Evolutionary conservation across 148 eudicot genomes (phyloP), one percentile per base, ranked within the genome.

Genomic region (Rheum nobile): DNA sequence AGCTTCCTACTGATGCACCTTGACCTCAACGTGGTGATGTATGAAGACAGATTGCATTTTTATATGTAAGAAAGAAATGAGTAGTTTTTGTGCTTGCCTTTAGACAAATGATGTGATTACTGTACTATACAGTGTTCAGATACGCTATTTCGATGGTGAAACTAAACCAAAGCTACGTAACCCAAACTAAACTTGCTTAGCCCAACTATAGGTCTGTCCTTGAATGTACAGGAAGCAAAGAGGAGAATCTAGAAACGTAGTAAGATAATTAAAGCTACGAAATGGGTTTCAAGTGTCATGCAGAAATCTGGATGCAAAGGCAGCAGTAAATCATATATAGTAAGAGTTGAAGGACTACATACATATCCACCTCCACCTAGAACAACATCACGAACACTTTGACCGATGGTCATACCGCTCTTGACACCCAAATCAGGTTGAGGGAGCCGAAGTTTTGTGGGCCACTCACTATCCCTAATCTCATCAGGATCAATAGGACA

Each of bases 381-480:
- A 76, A 95, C 85, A 71, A 95, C 90, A 85, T 95, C 98, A 39
- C 87, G 82, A 67, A 95, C 97, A 82, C 98, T 95, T 82, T 91
- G 93, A 63, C 93, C 86, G 61, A 96, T 83, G 74, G 92, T 84
- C 91, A 88, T 92, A 48, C 92, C 87, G 81, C 88, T 84, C 83
- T 80, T 88, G 28, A 72, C 80, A 82, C 81, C 78, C 73, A 50
- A 41, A 31, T 87, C 97, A 69, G 96, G 92, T 76, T 87, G 96
- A 47, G 96, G 99, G 77, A 96, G 96, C 38, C 97, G 92, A 74
- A 90, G 74, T 78, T 92, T 96, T 74, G 96, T 88, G 21, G 96
- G 99, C 29, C 99, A 90, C 77, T 96, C 96, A 77, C 96, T 92
- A 78, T 96, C 99, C 83, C 99, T 83, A 54, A 96, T 90, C 83